Base-by-base conservation (phyloP, 2,329 filamentous ascomycete species). In the Lithohypha guttulata region DNA sequence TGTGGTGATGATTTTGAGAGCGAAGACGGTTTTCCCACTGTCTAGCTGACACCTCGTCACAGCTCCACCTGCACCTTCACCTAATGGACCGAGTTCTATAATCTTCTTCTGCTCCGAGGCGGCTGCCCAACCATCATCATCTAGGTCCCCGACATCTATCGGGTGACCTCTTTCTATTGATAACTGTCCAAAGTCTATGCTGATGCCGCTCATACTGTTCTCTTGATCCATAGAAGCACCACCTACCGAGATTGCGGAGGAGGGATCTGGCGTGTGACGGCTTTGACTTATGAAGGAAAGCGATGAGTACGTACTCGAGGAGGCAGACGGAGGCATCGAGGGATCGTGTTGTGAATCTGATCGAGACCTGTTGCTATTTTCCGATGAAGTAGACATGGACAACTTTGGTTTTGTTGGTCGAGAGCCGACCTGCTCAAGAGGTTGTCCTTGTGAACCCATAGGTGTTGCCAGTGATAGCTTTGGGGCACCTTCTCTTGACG, bases 1-100 rank as follows among this genome's bases (percentile, higher is more conserved):
- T 22, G 91, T 95, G 2, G 91, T 98, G 58, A 98, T 98, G 55
- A 98, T 82, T 79, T 98, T 98, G 38, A 98, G 65, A 6, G 91
- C 91, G 67, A 98, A 98, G 6, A 95, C 75, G 0, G 85, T 95
- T 65, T 93, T 94, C 45, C 86, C 87, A 26, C 82, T 85, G 59
- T 85, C 89, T 48, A 98, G 70, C 59, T 79, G 81, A 60, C 86
- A 93, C 55, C 81, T 79, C 17, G 89, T 98, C 35, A 98, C 91
- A 5, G 91, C 91, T 56, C 91, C 91, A 48, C 91, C 91, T 33
- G 91, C 91, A 52, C 91, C 91, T 60, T 98, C 91, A 42, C 91
- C 91, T 28, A 98, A 65, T 54, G 82, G 86, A 19, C 89, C 91
- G 19, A 94, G 65, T 61, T 98, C 86, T 34, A 83, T 69, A 46